Base-by-base conservation (phyloP, 1,139 yeast genomes). In the Blastobotrys arbuscula region DNA sequence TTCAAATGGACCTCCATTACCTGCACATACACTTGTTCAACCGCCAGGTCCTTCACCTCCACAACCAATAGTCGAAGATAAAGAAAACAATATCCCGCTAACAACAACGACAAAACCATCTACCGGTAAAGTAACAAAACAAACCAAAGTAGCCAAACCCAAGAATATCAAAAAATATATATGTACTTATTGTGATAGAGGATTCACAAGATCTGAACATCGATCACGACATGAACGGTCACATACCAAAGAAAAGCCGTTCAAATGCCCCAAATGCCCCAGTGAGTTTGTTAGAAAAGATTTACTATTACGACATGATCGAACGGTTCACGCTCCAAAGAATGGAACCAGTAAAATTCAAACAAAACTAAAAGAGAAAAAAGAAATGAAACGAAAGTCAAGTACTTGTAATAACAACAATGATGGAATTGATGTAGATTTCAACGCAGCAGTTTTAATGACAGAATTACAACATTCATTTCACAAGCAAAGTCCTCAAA, bases 221-320 rank as follows among this genome's bases (percentile, higher is more conserved):
- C 79, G 84, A 60, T 80, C 84, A 49, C 77, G 95, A 44, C 95
- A 86, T 61, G 95, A 86, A 62, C 69, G 94, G 34, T 82, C 90
- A 2, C 95, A 86, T 61, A 84, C 92, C 20, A 85, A 85, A 59
- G 89, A 84, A 57, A 82, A 86, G 55, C 94, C 94, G 0, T 85
- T 83, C 67, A 84, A 81, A 55, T 85, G 95, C 58, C 71, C 78
- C 38, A 76, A 80, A 45, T 85, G 94, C 59, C 75, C 82, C 1
- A 77, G 84, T 40, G 79, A 84, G 2, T 85, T 85, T 70, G 95
- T 85, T 0, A 71, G 95, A 56, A 67, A 92, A 58, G 95, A 85
- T 61, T 69, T 85, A 49, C 71, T 85, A 40, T 85, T 84, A 58
- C 72, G 95, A 45, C 95, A 85, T 62, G 79, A 86, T 55, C 70